Evolutionary conservation across 2,329 filamentous ascomycete genomes (phyloP).

Genomic region (Didymella lethalis): DNA sequence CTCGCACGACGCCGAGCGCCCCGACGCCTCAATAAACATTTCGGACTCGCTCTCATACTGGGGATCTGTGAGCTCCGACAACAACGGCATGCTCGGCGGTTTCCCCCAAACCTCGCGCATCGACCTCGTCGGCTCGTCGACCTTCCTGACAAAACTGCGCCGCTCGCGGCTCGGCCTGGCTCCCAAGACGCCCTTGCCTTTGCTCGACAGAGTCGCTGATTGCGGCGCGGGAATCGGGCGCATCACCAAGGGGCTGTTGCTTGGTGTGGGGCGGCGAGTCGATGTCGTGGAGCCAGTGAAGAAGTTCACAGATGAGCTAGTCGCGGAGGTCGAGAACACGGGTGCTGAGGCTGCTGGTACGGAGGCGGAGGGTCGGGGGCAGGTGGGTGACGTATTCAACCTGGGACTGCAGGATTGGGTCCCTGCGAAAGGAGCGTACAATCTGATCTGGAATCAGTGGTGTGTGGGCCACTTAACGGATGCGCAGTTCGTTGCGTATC

Average conservation of each 20-base stretch:
- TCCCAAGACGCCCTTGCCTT: slow-evolving; percentile 36
- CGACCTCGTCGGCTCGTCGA: slow-evolving; percentile 74
- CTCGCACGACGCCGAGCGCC: slow-evolving; percentile 30
- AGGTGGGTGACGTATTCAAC: slow-evolving; percentile 71
- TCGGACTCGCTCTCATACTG: slow-evolving; percentile 59
- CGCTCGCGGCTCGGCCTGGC: slow-evolving; percentile 41
- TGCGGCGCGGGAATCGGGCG: slow-evolving; percentile 79
- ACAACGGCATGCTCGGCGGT: slow-evolving; percentile 81
- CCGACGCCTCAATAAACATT: slow-evolving; percentile 57
- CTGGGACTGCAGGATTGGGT: slow-evolving; percentile 78
- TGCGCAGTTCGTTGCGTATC: slow-evolving; percentile 71
- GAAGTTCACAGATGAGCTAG: slow-evolving; percentile 76
- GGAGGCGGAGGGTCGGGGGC: slow-evolving; percentile 48
- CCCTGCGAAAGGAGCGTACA: slow-evolving; percentile 63
- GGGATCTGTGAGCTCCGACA: slow-evolving; percentile 60
- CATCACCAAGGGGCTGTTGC: slow-evolving; percentile 79
- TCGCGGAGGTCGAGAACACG: slow-evolving; percentile 34
- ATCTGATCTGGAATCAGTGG: slow-evolving; percentile 91
- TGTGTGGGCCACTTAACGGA: slow-evolving; percentile 85
- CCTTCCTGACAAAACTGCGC: slow-evolving; percentile 72
- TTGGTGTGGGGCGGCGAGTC: slow-evolving; percentile 72
- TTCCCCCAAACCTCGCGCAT: slow-evolving; percentile 72
- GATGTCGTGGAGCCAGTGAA: slow-evolving; percentile 86
- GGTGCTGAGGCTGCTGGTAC: slow-evolving; percentile 32
- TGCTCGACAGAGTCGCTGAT: slow-evolving; percentile 60